Percentiles rank a stretch among this genome's conserved stretches.
Evolutionary conservation across 441 rosid species (phyloP).

Genomic region (Arabidopsis lyrata): DNA sequence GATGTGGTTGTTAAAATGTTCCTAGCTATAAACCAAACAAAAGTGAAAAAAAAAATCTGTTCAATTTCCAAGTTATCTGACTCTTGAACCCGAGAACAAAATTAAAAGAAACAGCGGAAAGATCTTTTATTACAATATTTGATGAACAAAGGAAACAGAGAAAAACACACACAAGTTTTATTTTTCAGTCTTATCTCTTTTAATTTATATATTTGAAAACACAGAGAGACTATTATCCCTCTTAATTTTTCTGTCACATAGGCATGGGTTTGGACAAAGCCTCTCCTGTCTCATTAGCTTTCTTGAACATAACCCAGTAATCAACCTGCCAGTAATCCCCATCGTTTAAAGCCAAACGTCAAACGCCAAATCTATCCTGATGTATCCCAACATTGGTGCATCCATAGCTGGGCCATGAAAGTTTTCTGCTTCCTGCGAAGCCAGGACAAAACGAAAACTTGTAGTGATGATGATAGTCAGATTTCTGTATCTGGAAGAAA

Average conservation of each 20-base stretch:
- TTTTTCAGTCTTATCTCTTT: no score
- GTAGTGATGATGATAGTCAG: conserved; percentile 34
- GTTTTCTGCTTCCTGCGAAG: conserved; percentile 11
- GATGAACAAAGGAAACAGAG: no score
- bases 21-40: no score
- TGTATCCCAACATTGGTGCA: conserved; percentile 57
- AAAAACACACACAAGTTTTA: no score
- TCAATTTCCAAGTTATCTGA: no score
- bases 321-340: conserved; percentile 28
- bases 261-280: conserved; percentile 8
- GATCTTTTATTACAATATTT: no score
- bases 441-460: conserved; percentile 60
- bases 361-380: conserved; percentile 44
- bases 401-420: not conserved
- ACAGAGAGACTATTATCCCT: no score
- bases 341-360: conserved; percentile 55
- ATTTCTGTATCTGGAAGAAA: conserved; percentile 55
- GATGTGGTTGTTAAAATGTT: no score
- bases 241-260: not conserved
- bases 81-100: no score
- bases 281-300: conserved; percentile 45
- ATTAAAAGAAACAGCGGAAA: no score
- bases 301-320: conserved; percentile 56
- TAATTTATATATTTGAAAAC: no score
- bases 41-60: no score